A percentile compares a stretch with the other conserved stretches of the same genome.
phyloP scores from a whole-genome alignment of 371 early-diverging fungal genomes.

The Blastocladiella emersonii region DNA sequence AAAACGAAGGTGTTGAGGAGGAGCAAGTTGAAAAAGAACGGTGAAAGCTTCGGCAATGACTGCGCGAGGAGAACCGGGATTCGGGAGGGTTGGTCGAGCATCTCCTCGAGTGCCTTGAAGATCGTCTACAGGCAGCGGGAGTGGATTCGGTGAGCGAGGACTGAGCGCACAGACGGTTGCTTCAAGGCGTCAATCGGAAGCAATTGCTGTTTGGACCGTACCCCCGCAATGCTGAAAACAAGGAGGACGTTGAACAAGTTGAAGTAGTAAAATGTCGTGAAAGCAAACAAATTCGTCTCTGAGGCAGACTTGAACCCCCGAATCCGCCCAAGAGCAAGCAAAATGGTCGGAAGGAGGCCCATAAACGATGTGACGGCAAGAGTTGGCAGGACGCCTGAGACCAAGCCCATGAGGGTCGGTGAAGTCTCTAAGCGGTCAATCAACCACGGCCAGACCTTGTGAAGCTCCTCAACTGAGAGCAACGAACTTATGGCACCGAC shows the following conservation, averaged over 20 bases:
- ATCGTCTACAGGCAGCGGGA: too few relatives aligned
- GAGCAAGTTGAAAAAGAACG: conserved; percentile 3
- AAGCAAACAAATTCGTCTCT: neutral
- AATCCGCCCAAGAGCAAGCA: neutral
- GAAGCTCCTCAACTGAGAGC: neutral
- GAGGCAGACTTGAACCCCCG: neutral
- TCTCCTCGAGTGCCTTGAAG: conserved; percentile 1
- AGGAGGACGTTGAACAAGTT: conserved; percentile 3
- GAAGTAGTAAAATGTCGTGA: neutral
- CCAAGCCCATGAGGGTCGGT: neutral
- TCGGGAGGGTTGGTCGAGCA: neutral
- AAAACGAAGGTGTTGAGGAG: conserved; percentile 1
- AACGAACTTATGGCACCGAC: neutral
- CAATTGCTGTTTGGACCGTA: too few relatives aligned
- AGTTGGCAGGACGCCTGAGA: neutral
- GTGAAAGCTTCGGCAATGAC: neutral
- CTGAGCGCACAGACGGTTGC: too few relatives aligned
- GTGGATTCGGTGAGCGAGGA: too few relatives aligned
- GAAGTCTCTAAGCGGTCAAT: neutral
- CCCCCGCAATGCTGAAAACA: conserved; percentile 2
- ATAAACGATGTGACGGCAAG: neutral
- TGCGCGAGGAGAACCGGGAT: neutral
- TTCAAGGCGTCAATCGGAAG: too few relatives aligned
- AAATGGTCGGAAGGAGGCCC: neutral
- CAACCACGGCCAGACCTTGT: neutral